Evolutionary conservation across 495 filamentous ascomycete genomes (phyloP).

Genomic region (Jackrogersella multiformis): DNA sequence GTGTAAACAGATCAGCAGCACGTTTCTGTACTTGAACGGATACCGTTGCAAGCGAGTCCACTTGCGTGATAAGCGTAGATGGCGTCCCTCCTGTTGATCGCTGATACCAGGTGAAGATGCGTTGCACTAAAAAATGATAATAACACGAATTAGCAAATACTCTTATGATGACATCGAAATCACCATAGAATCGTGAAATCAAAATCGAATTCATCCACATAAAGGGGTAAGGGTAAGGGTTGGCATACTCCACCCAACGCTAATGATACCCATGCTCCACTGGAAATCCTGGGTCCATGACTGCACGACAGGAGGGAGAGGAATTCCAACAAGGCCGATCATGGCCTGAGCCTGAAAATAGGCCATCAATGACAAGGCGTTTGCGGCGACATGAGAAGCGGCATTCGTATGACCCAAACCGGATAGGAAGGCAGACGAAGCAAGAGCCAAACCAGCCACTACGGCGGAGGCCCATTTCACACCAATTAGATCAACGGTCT

Average conservation of each 20-base stretch:
- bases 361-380: slow-evolving; percentile 88
- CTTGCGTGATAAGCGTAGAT: slow-evolving; percentile 78
- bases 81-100: slow-evolving; percentile 89
- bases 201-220: slow-evolving; percentile 46
- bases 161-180: slow-evolving; percentile 43
- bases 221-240: not conserved
- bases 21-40: slow-evolving; percentile 86
- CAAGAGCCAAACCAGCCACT: slow-evolving; percentile 83
- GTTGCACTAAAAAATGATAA: slow-evolving; percentile 76
- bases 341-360: slow-evolving; percentile 98
- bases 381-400: slow-evolving; percentile 93
- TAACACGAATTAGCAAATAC: slow-evolving; percentile 24
- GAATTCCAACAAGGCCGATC: slow-evolving; percentile 84
- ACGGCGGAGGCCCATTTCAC: slow-evolving; percentile 93
- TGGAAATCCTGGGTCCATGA: slow-evolving; percentile 98
- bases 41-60: slow-evolving; percentile 73
- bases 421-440: slow-evolving; percentile 82
- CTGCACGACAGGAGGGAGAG: slow-evolving; percentile 86
- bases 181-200: slow-evolving; percentile 47
- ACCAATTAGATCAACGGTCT: slow-evolving; percentile 88
- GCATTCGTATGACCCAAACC: slow-evolving; percentile 93
- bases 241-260: slow-evolving; percentile 64
- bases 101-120: slow-evolving; percentile 95
- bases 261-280: slow-evolving; percentile 98
- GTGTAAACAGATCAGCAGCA: slow-evolving; percentile 54